Percentiles rank a stretch among this genome's conserved stretches.
Evolutionary conservation across 169 alveolate species (phyloP).

Genomic region (Plasmodium gaboni): DNA sequence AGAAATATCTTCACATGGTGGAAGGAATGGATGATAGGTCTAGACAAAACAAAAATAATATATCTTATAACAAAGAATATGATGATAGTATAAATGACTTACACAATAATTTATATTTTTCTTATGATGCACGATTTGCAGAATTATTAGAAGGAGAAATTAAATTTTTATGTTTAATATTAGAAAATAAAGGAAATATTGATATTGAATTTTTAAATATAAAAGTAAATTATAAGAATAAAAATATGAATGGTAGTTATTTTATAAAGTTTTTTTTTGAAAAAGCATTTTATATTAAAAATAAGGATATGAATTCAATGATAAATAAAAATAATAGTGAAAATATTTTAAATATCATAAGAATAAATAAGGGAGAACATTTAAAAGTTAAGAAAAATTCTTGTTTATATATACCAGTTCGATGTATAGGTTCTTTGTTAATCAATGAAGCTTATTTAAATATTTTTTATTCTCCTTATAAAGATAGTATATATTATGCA

Average conservation of each 20-base stretch:
- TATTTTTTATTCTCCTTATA: constrained; percentile 28
- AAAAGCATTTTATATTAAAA: constrained; percentile 41
- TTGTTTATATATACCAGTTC: constrained; percentile 49
- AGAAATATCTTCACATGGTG: not conserved
- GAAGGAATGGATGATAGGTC: not conserved
- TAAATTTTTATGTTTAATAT: constrained; percentile 43
- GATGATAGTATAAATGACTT: not conserved
- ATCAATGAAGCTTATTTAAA: constrained; percentile 46
- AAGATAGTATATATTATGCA: constrained; percentile 22
- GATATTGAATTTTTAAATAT: constrained; percentile 46
- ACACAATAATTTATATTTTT: constrained; percentile 31
- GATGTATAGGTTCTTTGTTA: constrained; percentile 55
- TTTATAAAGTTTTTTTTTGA: constrained; percentile 60
- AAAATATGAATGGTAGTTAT: constrained; percentile 1
- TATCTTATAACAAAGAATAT: not conserved
- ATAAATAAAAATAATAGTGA: no score
- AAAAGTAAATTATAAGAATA: constrained; percentile 27
- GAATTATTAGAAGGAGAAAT: constrained; percentile 75
- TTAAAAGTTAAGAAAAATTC: constrained; percentile 21
- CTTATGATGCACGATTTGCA: constrained; percentile 51
- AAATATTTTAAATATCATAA: not conserved
- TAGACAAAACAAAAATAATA: no score
- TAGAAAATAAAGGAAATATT: constrained; percentile 48
- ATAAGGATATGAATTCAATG: not conserved
- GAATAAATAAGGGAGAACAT: not conserved